phyloP scores from a whole-genome alignment of 768 basidiomycete species.

The Polyporus arcularius region DNA sequence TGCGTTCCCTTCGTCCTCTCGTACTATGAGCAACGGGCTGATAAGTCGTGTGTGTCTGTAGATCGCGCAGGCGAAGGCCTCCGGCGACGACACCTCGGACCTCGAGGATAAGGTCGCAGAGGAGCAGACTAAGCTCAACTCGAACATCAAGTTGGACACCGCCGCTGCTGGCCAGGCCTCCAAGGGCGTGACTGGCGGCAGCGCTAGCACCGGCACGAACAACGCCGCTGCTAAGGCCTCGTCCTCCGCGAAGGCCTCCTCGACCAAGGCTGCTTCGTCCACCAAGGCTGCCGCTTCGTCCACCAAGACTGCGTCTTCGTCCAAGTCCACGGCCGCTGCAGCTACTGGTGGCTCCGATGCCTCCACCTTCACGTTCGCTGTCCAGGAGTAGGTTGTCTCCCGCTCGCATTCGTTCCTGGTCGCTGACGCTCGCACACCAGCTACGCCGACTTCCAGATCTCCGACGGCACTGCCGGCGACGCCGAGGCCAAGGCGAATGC shows the following conservation, averaged over 20 bases:
- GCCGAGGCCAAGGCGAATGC: constrained; percentile 39
- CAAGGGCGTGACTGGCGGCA: constrained; percentile 27
- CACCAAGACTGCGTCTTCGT: neutral
- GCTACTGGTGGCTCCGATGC: constrained; percentile 1
- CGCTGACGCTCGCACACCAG: constrained; percentile 17
- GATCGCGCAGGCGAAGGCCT: constrained; percentile 39
- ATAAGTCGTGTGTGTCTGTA: neutral
- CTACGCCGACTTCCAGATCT: constrained; percentile 44
- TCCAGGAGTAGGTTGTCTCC: constrained; percentile 10
- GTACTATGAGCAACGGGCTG: neutral
- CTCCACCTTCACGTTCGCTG: constrained; percentile 8
- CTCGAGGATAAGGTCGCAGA: constrained; percentile 29
- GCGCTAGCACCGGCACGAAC: neutral
- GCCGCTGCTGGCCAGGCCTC: constrained; percentile 34
- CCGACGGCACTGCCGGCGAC: constrained; percentile 37
- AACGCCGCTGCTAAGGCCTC: neutral
- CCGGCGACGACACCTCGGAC: constrained; percentile 30
- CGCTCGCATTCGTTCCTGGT: no score
- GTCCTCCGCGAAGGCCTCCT: neutral
- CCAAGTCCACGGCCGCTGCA: neutral
- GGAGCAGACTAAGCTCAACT: constrained; percentile 38
- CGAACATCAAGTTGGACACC: constrained; percentile 37
- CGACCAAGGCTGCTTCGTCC: constrained; percentile 26
- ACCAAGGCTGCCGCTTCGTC: constrained; percentile 26
- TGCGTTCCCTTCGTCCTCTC: constrained; percentile 1